Conservation (phyloP, 2,329 filamentous ascomycete genomes). For the Claviceps maximensis region DNA sequence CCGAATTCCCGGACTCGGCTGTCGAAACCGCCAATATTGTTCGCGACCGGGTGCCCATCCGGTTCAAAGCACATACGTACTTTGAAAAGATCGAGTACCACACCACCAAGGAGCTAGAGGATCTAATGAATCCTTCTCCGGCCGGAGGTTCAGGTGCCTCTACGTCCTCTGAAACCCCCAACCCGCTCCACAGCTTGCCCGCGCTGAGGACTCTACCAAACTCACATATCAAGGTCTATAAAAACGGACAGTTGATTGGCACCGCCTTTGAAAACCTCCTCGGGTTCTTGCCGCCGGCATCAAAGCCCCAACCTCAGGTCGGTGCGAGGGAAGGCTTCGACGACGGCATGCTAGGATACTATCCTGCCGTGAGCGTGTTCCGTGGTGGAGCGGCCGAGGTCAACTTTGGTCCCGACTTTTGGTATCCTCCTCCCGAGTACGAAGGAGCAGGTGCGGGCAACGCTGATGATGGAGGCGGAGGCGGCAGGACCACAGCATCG, state of each 20-base stretch:
- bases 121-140: conserved; percentile 59
- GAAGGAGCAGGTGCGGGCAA: conserved; percentile 33
- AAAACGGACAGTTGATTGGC: conserved; percentile 78
- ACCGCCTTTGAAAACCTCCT: conserved; percentile 79
- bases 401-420: conserved; percentile 91
- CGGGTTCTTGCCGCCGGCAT: conserved; percentile 83
- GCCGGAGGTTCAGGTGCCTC: conserved; percentile 23
- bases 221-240: conserved; percentile 79
- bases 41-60: conserved; percentile 86
- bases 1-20: conserved; percentile 30
- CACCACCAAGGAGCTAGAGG: conserved; percentile 75
- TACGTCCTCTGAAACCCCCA: conserved; percentile 45
- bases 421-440: conserved; percentile 61
- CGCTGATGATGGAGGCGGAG: conserved; percentile 18
- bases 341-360: conserved; percentile 91
- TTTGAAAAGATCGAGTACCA: conserved; percentile 91
- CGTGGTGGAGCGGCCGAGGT: conserved; percentile 81
- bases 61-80: conserved; percentile 86
- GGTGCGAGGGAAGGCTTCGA: conserved; percentile 79
- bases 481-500: conserved; percentile 5
- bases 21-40: conserved; percentile 68
- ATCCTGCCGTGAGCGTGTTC: conserved; percentile 85
- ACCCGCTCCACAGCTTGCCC: conserved; percentile 57
- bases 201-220: conserved; percentile 77
- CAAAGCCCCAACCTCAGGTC: conserved; percentile 54